Conservation (phyloP, 306 rosid species). For the Sphenostylis stenocarpa region DNA sequence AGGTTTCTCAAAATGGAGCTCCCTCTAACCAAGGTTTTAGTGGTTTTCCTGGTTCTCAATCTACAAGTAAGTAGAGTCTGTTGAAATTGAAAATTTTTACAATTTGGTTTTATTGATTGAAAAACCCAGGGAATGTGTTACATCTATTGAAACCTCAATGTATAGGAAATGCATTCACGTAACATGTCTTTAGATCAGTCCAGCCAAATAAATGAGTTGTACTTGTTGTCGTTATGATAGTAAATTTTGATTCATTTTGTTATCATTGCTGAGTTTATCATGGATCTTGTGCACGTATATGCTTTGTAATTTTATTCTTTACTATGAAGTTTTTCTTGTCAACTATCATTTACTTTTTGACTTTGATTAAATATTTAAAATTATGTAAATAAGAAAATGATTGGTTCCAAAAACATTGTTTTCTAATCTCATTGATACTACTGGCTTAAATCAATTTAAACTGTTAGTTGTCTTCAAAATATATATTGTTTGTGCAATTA, state of each 20-base stretch:
- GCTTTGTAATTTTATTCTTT: constrained; percentile 12
- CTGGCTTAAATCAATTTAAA: not conserved
- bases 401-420: constrained; percentile 10
- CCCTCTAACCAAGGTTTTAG: constrained; percentile 53
- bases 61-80: constrained; percentile 41
- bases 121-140: constrained; percentile 6
- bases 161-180: constrained; percentile 27
- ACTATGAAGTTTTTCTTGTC: constrained; percentile 3
- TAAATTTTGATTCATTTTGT: constrained; percentile 8
- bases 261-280: constrained; percentile 6
- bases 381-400: constrained; percentile 18
- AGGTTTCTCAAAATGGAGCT: constrained; percentile 88
- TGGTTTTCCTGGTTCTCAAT: constrained; percentile 56
- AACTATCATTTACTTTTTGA: constrained; percentile 12
- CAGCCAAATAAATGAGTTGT: constrained; percentile 28
- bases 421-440: not conserved
- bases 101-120: constrained; percentile 2
- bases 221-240: not conserved
- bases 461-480: constrained; percentile 1
- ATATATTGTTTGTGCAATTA: not conserved
- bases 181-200: constrained; percentile 2
- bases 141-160: constrained; percentile 20
- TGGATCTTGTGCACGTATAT: not conserved
- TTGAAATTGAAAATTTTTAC: constrained; percentile 26
- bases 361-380: constrained; percentile 13